Evolutionary conservation across 305 asterid genomes (phyloP), one percentile per base, ranked within the genome.

Genomic region (Solanum hybrid): DNA sequence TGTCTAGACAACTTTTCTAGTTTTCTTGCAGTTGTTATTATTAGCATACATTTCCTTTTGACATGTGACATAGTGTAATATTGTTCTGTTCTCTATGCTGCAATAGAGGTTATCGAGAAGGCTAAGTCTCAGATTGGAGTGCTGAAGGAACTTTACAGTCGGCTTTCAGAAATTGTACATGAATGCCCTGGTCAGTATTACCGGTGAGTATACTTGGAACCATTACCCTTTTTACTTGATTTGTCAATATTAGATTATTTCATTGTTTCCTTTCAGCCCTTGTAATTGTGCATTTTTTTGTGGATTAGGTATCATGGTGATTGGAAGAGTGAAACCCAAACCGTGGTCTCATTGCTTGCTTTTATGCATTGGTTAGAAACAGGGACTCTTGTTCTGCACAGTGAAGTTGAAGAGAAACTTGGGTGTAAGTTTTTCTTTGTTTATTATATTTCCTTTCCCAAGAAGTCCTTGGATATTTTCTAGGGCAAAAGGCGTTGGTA

Each of bases 111-210:
- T 75, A 87, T 96, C 89, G 96, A 92, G 93, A 96, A 94, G 94
- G 96, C 98, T 5, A 95, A 93, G 89, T 93, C 86, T 76, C 98
- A 94, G 89, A 93, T 96, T 86, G 91, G 31, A 74, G 91, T 91
- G 89, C 92, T 96, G 86, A 94, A 89, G 89, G 96, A 93, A 88
- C 94, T 94, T 5, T 96, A 87, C 80, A 89, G 92, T 40, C 92
- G 93, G 92, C 97, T 97, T 89, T 94, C 97, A 26, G 98, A 92
- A 91, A 94, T 96, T 84, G 40, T 95, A 18, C 92, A 75, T 8
- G 98, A 96, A 91, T 94, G 93, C 89, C 98, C 99, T 33, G 98
- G 95, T 22, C 99, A 97, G 67, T 96, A 97, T 91, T 95, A 96
- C 77, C 93, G 99, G 99, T 96, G 89, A 84, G 92, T 79, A 89